phyloP scores from a whole-genome alignment of 2,329 filamentous ascomycete genomes.

The Ceratocystis huliohia region DNA sequence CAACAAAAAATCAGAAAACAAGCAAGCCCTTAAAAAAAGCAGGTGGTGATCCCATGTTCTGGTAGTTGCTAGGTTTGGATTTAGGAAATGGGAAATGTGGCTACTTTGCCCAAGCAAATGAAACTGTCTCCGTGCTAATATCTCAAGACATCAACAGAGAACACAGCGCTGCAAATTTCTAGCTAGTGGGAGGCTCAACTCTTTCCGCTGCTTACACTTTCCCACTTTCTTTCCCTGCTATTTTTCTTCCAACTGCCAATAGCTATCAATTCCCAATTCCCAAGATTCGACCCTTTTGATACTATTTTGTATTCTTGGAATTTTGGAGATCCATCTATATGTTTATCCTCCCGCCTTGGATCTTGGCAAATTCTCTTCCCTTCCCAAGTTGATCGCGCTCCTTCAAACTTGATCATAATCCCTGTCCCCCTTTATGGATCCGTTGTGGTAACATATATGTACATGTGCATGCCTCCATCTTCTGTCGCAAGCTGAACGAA shows the following conservation, averaged over 20 bases:
- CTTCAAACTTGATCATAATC: background rate
- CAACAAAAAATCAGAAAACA: no score
- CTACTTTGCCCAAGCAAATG: background rate
- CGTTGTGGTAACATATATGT: background rate
- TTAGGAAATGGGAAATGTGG: background rate
- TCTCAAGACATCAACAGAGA: conserved; percentile 1
- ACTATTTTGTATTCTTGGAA: background rate
- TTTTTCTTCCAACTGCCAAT: background rate
- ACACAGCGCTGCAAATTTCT: background rate
- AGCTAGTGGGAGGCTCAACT: background rate
- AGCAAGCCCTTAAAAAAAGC: no score
- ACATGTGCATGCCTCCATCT: background rate
- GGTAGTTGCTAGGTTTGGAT: background rate
- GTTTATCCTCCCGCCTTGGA: background rate
- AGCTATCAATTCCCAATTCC: background rate
- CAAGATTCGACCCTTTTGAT: background rate
- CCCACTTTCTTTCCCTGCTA: background rate
- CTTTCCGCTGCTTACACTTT: background rate
- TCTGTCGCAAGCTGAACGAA: conserved; percentile 2
- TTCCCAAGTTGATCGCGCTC: conserved; percentile 1
- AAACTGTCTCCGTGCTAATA: background rate
- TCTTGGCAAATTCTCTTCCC: conserved; percentile 1
- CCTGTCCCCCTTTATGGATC: conserved; percentile 2
- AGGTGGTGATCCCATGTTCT: background rate
- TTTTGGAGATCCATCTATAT: conserved; percentile 4